These are phyloP conservation scores for Candida labiduridarum DNA, from an alignment of 1,139 yeast species.

Conservation along the genomic window DNA sequence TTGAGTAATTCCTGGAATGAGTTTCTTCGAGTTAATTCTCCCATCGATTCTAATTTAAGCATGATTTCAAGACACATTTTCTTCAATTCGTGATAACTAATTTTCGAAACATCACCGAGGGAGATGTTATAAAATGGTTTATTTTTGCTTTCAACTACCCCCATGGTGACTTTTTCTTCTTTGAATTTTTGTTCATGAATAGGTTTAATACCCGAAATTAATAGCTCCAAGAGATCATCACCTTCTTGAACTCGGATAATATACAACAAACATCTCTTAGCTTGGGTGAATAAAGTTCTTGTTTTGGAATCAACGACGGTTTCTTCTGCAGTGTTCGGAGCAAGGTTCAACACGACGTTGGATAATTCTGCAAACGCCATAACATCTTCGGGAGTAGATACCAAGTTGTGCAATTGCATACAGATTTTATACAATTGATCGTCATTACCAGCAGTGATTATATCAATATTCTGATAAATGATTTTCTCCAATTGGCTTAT, in stretches of 20 bases:
- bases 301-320: slow-evolving; percentile 47
- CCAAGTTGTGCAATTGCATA: slow-evolving; percentile 33
- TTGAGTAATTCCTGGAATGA: slow-evolving; percentile 80
- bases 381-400: slow-evolving; percentile 41
- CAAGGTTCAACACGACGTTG: slow-evolving; percentile 40
- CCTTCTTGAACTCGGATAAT: slow-evolving; percentile 83
- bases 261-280: slow-evolving; percentile 78
- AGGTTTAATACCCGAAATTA: slow-evolving; percentile 70
- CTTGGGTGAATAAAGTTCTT: slow-evolving; percentile 68
- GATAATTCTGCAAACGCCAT: slow-evolving; percentile 47
- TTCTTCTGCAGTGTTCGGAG: slow-evolving; percentile 54
- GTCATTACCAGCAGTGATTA: slow-evolving; percentile 49
- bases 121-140: slow-evolving; percentile 39
- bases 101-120: slow-evolving; percentile 52
- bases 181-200: slow-evolving; percentile 67
- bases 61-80: slow-evolving; percentile 74
- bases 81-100: slow-evolving; percentile 77
- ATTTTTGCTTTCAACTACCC: slow-evolving; percentile 24
- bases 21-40: slow-evolving; percentile 64
- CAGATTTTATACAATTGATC: slow-evolving; percentile 58
- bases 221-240: slow-evolving; percentile 67
- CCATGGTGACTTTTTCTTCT: slow-evolving; percentile 43
- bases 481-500: slow-evolving; percentile 64
- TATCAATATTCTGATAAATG: slow-evolving; percentile 54
- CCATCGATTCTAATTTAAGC: slow-evolving; percentile 72